Conservation (phyloP, 2,329 filamentous ascomycete genomes). For the Apiospora hydei region DNA sequence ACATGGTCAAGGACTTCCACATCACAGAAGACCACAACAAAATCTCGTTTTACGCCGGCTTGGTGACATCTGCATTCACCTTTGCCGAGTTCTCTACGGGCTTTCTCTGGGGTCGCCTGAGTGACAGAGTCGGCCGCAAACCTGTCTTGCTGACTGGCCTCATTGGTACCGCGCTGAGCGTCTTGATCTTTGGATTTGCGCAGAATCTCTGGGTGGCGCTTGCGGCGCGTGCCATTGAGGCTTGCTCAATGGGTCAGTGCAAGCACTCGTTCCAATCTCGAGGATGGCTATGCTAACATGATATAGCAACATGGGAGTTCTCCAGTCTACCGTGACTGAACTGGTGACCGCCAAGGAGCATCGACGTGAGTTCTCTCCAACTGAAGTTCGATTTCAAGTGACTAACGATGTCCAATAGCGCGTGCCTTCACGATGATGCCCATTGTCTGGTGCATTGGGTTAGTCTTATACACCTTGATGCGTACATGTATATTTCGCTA, state of each 20-base stretch:
- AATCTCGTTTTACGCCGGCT: constrained; percentile 91
- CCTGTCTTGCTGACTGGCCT: constrained; percentile 91
- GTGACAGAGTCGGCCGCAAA: constrained; percentile 91
- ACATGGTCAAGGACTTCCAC: constrained; percentile 93
- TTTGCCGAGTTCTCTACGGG: constrained; percentile 94
- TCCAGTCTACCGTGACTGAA: constrained; percentile 95
- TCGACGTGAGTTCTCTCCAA: constrained; percentile 69
- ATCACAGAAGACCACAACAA: constrained; percentile 79
- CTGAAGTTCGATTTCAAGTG: not conserved
- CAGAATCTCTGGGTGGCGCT: constrained; percentile 83
- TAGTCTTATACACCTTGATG: constrained; percentile 42
- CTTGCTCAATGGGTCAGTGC: constrained; percentile 79
- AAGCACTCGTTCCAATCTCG: constrained; percentile 23
- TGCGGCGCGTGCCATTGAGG: constrained; percentile 86
- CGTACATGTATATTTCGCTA: constrained; percentile 32
- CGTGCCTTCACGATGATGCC: constrained; percentile 98
- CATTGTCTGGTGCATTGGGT: constrained; percentile 96
- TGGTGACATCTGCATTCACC: constrained; percentile 96
- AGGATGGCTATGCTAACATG: constrained; percentile 26
- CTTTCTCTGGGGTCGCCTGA: constrained; percentile 90
- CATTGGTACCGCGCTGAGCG: constrained; percentile 89
- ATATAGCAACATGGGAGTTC: constrained; percentile 85
- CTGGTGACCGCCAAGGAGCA: constrained; percentile 92
- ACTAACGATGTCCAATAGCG: constrained; percentile 57
- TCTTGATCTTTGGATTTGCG: constrained; percentile 91